Percentiles rank a stretch among this genome's conserved stretches.
Evolutionary conservation across 2,329 filamentous ascomycete species (phyloP).

Genomic region (Diaporthe longicolla): DNA sequence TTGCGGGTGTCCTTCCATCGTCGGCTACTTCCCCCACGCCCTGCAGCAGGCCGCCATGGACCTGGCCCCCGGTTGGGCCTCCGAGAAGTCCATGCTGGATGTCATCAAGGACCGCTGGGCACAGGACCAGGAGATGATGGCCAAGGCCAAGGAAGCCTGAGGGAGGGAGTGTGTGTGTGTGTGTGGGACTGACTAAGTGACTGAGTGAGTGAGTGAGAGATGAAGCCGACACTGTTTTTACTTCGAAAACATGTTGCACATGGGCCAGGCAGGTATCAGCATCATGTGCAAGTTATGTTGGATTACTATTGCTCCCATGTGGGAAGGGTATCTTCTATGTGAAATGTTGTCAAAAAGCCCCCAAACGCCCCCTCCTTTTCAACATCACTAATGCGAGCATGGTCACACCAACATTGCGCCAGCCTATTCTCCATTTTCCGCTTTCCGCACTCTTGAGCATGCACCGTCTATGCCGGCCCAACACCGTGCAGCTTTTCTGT

Average conservation of each 20-base stretch:
- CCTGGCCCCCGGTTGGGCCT: conserved; percentile 33
- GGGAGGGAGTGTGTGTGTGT: no score
- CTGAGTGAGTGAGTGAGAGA: no score
- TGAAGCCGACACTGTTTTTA: background rate
- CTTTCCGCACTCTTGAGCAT: background rate
- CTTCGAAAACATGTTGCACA: background rate
- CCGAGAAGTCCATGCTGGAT: background rate
- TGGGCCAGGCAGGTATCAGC: background rate
- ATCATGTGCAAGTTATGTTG: background rate
- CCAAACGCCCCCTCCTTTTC: background rate
- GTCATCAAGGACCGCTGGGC: conserved; percentile 25
- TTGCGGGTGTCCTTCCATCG: conserved; percentile 42
- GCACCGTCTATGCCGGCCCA: background rate
- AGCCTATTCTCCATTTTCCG: background rate
- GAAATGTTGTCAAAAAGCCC: background rate
- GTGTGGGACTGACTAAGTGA: no score
- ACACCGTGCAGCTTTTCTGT: background rate
- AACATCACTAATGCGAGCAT: background rate
- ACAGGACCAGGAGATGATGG: conserved; percentile 30
- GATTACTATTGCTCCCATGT: conserved; percentile 33
- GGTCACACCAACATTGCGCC: background rate
- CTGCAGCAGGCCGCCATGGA: conserved; percentile 38
- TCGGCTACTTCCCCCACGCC: conserved; percentile 45
- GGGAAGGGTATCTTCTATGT: conserved; percentile 43
- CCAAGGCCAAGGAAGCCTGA: conserved; percentile 32